phyloP scores from a whole-genome alignment of 2,329 filamentous ascomycete genomes.

The Aspergillus sp. region DNA sequence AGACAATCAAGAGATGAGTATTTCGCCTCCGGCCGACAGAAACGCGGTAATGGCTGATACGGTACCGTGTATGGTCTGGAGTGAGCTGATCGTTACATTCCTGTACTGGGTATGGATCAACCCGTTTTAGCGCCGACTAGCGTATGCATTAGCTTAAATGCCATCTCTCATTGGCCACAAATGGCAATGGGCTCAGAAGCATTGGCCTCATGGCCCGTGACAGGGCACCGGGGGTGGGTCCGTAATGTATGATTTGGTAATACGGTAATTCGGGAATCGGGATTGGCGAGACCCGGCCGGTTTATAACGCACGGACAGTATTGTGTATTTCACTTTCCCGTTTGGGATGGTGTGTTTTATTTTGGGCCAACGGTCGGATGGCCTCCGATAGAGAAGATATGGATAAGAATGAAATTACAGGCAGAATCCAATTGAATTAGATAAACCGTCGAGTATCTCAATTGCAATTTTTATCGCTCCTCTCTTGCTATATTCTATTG shows the following conservation, averaged over 20 bases:
- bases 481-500: no score
- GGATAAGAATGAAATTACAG: not conserved
- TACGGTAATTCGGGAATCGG: not conserved
- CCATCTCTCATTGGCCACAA: not conserved
- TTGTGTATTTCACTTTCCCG: not conserved
- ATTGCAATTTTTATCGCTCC: not conserved
- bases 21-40: slow-evolving; percentile 1
- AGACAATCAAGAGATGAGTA: not conserved
- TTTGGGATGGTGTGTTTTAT: not conserved
- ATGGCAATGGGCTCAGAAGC: slow-evolving; percentile 3
- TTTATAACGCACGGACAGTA: not conserved
- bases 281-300: not conserved
- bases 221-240: slow-evolving; percentile 11
- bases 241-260: not conserved
- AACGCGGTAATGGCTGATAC: not conserved
- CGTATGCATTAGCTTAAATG: not conserved
- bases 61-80: no score
- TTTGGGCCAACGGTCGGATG: not conserved
- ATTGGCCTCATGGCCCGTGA: slow-evolving; percentile 12
- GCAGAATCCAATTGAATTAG: not conserved
- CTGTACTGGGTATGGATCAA: not conserved
- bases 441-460: not conserved
- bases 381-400: not conserved
- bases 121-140: not conserved
- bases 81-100: not conserved